Base-by-base conservation (phyloP, 1,284 basidiomycete species). In the Ceratobasidium sp. region DNA sequence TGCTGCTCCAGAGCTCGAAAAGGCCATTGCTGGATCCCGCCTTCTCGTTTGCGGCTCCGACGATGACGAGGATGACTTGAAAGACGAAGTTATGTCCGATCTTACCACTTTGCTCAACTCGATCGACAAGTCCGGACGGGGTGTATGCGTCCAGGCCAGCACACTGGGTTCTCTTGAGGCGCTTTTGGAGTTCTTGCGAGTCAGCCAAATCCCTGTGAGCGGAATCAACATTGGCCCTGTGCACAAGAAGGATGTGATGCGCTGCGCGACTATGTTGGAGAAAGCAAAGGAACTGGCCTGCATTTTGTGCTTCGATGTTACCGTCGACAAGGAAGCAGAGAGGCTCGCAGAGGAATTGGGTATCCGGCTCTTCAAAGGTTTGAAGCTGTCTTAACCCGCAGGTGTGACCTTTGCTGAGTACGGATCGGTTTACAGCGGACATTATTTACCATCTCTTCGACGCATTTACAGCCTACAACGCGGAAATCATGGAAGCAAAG, bases 401-500 rank as follows among this genome's bases (percentile, higher is more conserved):
- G 18, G 6, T 23, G 20, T 8, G 20, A 23, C 20, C 7, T 7
- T 27, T 1, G 6, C 62, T 64, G 27, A 59, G 79, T 80, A 18
- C 71, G 54, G 12, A 8, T 20, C 27, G 16, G n/a, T 57, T 33
- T 78, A 18, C 83, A 94, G 96, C 96, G 81, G 95, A 96, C 83
- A 99, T 99, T 85, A 99, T 99, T 82, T 99, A 99, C 86, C 98
- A 99, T 85, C 87, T 99, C 77, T 99, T 99, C 85, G 98, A 99
- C 84, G 92, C 96, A 35, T 99, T 99, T 87, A 98, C 93, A 66
- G 94, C 93, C n/a, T 99, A 99, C 86, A 97, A 98, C 84, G 89
- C 90, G 79, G 94, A 97, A 86, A 96, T 99, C 77, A 89, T 89
- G 80, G 98, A 98, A 84, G 95, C 94, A n/a, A 97, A 96, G 86